Base-by-base conservation (phyloP, 1,284 basidiomycete species). In the Xerocomus amazonicus region DNA sequence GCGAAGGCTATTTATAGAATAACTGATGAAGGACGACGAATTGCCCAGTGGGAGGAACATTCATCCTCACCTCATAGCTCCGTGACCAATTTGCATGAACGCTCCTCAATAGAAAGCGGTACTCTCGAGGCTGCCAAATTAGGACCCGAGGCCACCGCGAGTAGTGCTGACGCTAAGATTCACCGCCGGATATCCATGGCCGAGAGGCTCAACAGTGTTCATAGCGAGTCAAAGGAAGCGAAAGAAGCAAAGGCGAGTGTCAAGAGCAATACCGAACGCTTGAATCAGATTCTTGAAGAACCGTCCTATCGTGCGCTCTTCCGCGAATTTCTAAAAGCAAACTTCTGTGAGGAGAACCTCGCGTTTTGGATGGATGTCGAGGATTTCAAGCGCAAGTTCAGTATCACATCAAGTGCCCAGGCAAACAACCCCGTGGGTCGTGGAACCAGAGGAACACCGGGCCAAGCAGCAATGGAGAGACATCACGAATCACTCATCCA, bases 331-430 rank as follows among this genome's bases (percentile, higher is more conserved):
- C 72, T 99, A 48, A 82, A 92, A 38, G 80, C 84, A 45, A 97
- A 97, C 70, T 97, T 97, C 68, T 98, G 94, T 73, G 96, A 99
- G 67, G 96, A 99, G 77, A 99, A 99, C 66, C 73, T 99, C 59
- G 87, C 87, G 42, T 99, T 97, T 74, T 99, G 94, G 90, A 70
- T 98, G 48, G 97, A 98, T 62, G 96, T 97, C 1, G 84, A 94
- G 68, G 96, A 99, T 66, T 97, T 99, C 75, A 95, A 94, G 74
- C 81, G 89, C 59, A 87, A 94, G 61, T 99, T 99, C 74, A 87
- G 85, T 65, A 97, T 93, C 52, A 97, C 96, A 0, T 95, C 90
- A 5, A 93, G 88, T 59, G 92, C 96, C 6, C 83, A 89, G 50
- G 90, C 91, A 10, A 79, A 81, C 3, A 62, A 68, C 26, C 68